These are phyloP conservation scores for Coccomyxa sp. DNA, from an alignment of 139 green algal genomes.

Conservation along the genomic window DNA sequence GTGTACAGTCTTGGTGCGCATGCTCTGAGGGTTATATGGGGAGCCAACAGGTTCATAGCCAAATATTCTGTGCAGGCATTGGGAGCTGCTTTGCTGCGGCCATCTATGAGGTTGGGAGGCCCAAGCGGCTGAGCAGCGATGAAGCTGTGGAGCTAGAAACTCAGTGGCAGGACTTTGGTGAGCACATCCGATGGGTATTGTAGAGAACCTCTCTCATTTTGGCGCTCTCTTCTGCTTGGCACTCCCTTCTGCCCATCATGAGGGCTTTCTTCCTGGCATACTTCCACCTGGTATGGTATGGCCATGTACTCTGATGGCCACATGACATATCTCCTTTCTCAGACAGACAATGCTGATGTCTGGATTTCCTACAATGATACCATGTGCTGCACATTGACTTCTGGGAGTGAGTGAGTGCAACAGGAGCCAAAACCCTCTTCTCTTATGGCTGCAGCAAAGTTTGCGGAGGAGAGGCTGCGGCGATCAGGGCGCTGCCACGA, in stretches of 20 bases:
- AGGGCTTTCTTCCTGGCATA: too few relatives aligned
- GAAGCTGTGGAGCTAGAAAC: slow-evolving; percentile 53
- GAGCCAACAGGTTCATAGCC: too few relatives aligned
- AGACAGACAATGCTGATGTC: background rate
- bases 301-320: too few relatives aligned
- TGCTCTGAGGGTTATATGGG: too few relatives aligned
- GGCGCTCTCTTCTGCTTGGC: too few relatives aligned
- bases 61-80: too few relatives aligned
- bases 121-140: slow-evolving; percentile 40
- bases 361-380: background rate
- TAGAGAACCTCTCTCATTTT: background rate
- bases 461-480: slow-evolving; percentile 47
- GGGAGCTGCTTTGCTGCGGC: slow-evolving; percentile 49
- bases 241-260: too few relatives aligned
- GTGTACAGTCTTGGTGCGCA: too few relatives aligned
- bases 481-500: slow-evolving; percentile 64
- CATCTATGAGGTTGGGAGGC: slow-evolving; percentile 72
- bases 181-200: background rate
- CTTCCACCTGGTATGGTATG: too few relatives aligned
- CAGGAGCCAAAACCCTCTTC: background rate
- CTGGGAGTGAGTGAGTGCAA: background rate
- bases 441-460: slow-evolving; percentile 35
- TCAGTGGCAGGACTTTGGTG: slow-evolving; percentile 76
- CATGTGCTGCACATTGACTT: background rate
- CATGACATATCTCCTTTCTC: too few relatives aligned